These are phyloP conservation scores for Aspergillus caelatus DNA, from an alignment of 2,329 filamentous ascomycete genomes.

Conservation along the genomic window DNA sequence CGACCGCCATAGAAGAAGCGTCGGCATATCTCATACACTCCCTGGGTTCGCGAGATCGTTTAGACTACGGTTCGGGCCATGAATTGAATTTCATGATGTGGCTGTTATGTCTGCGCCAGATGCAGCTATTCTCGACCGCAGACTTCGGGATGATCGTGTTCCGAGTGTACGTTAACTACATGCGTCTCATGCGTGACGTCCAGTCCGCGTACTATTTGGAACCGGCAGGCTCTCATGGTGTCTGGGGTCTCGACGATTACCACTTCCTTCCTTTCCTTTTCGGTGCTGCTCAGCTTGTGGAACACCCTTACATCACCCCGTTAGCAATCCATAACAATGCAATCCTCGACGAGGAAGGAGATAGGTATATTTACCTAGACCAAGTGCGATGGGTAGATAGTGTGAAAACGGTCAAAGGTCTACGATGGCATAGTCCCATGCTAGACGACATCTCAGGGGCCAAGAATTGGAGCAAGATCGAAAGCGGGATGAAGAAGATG, in stretches of 20 bases:
- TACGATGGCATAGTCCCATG: slow-evolving; percentile 98
- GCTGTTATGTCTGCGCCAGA: slow-evolving; percentile 89
- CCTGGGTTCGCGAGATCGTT: slow-evolving; percentile 82
- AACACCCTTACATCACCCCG: slow-evolving; percentile 79
- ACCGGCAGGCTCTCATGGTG: slow-evolving; percentile 92
- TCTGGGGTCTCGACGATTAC: slow-evolving; percentile 98
- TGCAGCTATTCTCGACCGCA: slow-evolving; percentile 62
- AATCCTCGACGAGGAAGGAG: slow-evolving; percentile 80
- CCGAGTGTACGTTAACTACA: slow-evolving; percentile 78
- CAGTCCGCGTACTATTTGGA: slow-evolving; percentile 96
- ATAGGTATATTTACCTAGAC: slow-evolving; percentile 86
- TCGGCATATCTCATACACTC: slow-evolving; percentile 79
- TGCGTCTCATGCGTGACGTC: slow-evolving; percentile 81
- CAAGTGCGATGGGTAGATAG: slow-evolving; percentile 94
- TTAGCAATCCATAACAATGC: slow-evolving; percentile 84
- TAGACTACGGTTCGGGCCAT: slow-evolving; percentile 97
- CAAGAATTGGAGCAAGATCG: slow-evolving; percentile 88
- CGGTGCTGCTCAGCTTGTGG: slow-evolving; percentile 83
- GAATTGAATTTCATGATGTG: slow-evolving; percentile 97
- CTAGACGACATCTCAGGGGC: slow-evolving; percentile 94
- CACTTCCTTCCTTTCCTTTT: slow-evolving; percentile 96
- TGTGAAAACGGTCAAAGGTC: slow-evolving; percentile 91
- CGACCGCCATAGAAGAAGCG: slow-evolving; percentile 67
- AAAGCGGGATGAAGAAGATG: slow-evolving; percentile 95
- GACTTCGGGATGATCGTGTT: slow-evolving; percentile 78